A percentile compares a stretch with the other conserved stretches of the same genome.
Evolutionary conservation across 2,329 filamentous ascomycete genomes (phyloP).

Genomic region (Exophiala dermatitidis): DNA sequence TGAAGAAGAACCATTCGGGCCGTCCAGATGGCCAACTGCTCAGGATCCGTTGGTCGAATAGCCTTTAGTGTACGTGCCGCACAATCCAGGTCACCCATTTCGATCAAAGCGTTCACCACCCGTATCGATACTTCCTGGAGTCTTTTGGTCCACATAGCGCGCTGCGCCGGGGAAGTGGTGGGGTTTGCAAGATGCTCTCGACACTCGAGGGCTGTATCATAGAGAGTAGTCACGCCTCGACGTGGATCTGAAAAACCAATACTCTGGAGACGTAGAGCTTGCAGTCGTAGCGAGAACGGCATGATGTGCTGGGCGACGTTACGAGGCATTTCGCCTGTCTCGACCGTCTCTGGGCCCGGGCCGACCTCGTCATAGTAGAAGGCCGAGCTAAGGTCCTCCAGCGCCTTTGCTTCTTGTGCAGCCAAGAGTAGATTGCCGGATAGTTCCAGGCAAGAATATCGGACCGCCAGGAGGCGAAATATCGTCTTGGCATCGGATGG

Average conservation of each 20-base stretch:
- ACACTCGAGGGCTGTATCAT: constrained; percentile 76
- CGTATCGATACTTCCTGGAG: constrained; percentile 66
- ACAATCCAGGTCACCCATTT: constrained; percentile 77
- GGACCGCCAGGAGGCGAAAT: constrained; percentile 70
- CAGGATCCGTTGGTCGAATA: constrained; percentile 38
- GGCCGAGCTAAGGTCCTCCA: constrained; percentile 56
- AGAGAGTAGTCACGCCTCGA: constrained; percentile 80
- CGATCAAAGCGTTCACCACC: constrained; percentile 47
- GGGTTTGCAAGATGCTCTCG: constrained; percentile 52
- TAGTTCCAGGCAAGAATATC: constrained; percentile 73
- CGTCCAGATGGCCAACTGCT: constrained; percentile 25
- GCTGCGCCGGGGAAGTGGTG: constrained; percentile 47
- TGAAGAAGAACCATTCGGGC: constrained; percentile 57
- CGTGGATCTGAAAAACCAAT: constrained; percentile 79
- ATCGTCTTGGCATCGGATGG: constrained; percentile 56
- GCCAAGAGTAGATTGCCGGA: constrained; percentile 65
- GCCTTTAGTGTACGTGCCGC: constrained; percentile 65
- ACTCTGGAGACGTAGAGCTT: constrained; percentile 76
- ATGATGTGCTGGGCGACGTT: constrained; percentile 63
- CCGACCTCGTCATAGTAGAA: constrained; percentile 38
- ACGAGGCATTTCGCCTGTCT: constrained; percentile 54
- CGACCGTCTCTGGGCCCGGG: constrained; percentile 17
- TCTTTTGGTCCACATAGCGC: constrained; percentile 61
- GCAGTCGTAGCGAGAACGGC: constrained; percentile 78
- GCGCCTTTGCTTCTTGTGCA: constrained; percentile 54